Evolutionary conservation across 345 rosid genomes (phyloP).

Genomic region (Eucalyptus fibrosa): DNA sequence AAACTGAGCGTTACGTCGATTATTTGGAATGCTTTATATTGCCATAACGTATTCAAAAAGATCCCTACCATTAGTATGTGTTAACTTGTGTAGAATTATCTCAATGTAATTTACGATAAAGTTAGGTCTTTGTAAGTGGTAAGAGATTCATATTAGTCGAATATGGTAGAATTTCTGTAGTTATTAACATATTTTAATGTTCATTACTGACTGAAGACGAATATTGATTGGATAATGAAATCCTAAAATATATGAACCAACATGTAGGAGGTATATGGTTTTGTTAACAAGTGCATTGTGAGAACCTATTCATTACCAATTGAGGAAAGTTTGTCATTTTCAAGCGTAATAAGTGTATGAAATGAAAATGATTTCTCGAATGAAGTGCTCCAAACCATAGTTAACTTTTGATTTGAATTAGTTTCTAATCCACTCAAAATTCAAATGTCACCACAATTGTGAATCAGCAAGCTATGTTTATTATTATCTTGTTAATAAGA

Average conservation of each 20-base stretch:
- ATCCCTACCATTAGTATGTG: background rate
- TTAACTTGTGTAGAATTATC: background rate
- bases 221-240: background rate
- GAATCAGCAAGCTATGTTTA: background rate
- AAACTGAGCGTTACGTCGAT: background rate
- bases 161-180: background rate
- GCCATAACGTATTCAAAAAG: background rate
- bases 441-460: background rate
- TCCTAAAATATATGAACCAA: background rate
- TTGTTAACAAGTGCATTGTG: background rate
- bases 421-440: background rate
- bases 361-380: background rate
- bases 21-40: background rate
- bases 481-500: background rate
- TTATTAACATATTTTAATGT: background rate
- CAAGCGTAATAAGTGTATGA: background rate
- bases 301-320: background rate
- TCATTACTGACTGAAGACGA: background rate
- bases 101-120: background rate
- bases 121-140: background rate
- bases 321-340: background rate
- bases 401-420: background rate
- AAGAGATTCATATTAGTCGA: background rate
- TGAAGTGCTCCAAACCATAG: background rate
- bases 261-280: background rate